Evolutionary conservation across 257 asterid genomes (phyloP), one percentile per base, ranked within the genome.

Genomic region (Lantana camara): DNA sequence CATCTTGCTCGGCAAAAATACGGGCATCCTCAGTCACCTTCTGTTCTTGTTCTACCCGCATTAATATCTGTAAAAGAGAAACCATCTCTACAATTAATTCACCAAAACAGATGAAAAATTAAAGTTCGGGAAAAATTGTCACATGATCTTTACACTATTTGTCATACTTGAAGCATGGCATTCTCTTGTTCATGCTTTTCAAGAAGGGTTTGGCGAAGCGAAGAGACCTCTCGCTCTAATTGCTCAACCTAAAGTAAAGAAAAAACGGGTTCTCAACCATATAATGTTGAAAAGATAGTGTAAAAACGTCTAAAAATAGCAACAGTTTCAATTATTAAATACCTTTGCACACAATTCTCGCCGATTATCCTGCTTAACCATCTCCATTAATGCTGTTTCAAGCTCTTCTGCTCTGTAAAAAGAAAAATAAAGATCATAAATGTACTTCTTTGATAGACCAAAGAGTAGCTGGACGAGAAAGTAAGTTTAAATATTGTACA

Each of bases 21-120:
- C 97, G 96, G 75, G 96, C 97, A 78, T 93, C 99, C 78, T 93
- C 97, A 12, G 99, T 83, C 68, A 90, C 90, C 82, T 77, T 90
- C 81, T 93, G 99, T 65, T 85, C 97, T 80, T 90, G 99, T 75
- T 93, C 99, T 45, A 84, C 95, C 79, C 88, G 88, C 95, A 93
- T 90, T 73, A 93, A 78, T 63, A 90, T 85, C 99, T 93, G 68
- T 32, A 65, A 38, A 56, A 20, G 29, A 41, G 19, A 27, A 2
- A 29, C 0, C 14, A 30, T n/a, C n/a, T n/a, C 7, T 4, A 10
- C 22, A 48, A 55, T 55, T 48, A 47, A 17, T 38, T 46, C 7
- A 37, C 61, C 3, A 17, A 48, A 55, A 63, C 1, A 23, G 9
- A 27, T 9, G 24, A 27, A 40, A 57, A 4, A 30, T 2, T 11